phyloP scores from a whole-genome alignment of 805 yeast species.

The Pichia phayaonensis region DNA sequence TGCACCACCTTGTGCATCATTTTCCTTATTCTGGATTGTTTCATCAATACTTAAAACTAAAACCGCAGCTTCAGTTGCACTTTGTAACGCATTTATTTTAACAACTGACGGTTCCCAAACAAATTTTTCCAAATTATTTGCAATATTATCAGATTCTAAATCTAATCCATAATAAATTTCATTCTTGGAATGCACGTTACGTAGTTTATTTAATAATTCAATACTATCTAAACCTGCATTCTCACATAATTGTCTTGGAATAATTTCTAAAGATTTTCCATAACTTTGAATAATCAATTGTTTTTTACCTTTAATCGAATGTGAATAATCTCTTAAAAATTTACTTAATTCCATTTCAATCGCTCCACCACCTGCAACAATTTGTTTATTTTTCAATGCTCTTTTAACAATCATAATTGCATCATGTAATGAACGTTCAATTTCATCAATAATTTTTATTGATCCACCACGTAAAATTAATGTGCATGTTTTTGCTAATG shows the following conservation, averaged over 20 bases:
- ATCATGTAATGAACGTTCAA: constrained; percentile 94
- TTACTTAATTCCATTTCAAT: constrained; percentile 95
- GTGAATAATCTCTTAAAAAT: constrained; percentile 78
- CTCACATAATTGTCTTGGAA: constrained; percentile 96
- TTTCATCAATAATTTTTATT: constrained; percentile 97
- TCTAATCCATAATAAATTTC: constrained; percentile 91
- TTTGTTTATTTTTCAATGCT: constrained; percentile 74
- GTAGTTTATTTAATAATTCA: constrained; percentile 81
- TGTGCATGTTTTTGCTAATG: constrained; percentile 89
- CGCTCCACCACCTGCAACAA: constrained; percentile 99
- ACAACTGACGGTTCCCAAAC: constrained; percentile 99
- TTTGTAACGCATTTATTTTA: constrained; percentile 84
- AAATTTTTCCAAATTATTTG: constrained; percentile 75
- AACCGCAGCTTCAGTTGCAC: constrained; percentile 96
- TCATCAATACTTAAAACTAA: constrained; percentile 93
- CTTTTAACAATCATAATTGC: constrained; percentile 98
- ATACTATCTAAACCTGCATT: constrained; percentile 98
- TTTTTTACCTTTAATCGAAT: constrained; percentile 89
- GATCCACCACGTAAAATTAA: constrained; percentile 95
- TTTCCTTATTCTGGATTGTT: constrained; percentile 71
- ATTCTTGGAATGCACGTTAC: constrained; percentile 93
- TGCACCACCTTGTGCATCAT: constrained; percentile 34
- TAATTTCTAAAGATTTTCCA: constrained; percentile 90
- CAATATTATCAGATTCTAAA: constrained; percentile 74
- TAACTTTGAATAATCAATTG: constrained; percentile 87